These are phyloP conservation scores for Saccharomycopsis fodiens DNA, from an alignment of 805 yeast species.

Conservation along the genomic window DNA sequence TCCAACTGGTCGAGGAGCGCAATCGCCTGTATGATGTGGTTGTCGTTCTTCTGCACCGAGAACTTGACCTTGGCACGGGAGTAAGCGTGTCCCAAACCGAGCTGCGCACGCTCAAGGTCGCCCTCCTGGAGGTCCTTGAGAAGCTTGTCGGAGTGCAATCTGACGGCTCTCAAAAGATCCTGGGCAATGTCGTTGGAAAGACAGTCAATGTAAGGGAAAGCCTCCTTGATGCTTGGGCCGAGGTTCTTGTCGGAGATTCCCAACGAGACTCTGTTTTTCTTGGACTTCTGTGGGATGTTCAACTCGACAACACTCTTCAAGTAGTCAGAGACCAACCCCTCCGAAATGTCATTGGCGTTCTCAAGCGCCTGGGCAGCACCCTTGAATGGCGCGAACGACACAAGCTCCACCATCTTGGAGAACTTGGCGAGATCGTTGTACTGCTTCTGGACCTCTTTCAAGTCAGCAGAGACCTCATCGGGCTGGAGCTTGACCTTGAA, in stretches of 20 bases:
- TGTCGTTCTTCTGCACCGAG: constrained; percentile 96
- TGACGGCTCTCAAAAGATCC: constrained; percentile 90
- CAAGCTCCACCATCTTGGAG: constrained; percentile 87
- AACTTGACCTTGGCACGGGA: constrained; percentile 99
- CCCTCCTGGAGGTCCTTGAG: constrained; percentile 89
- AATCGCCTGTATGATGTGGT: constrained; percentile 98
- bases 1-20: constrained; percentile 95
- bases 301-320: constrained; percentile 83
- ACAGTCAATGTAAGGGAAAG: constrained; percentile 83
- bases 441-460: constrained; percentile 91
- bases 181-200: constrained; percentile 87
- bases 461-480: constrained; percentile 86
- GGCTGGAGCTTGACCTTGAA: constrained; percentile 91
- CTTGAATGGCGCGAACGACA: constrained; percentile 95
- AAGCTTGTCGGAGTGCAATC: constrained; percentile 82
- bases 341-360: constrained; percentile 95
- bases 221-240: constrained; percentile 94
- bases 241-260: constrained; percentile 93
- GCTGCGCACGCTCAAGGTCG: constrained; percentile 95
- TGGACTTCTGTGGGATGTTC: constrained; percentile 75
- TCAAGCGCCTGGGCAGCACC: constrained; percentile 99
- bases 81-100: constrained; percentile 98
- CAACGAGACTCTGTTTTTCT: constrained; percentile 56
- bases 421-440: constrained; percentile 78
- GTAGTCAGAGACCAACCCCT: constrained; percentile 91